Evolutionary conservation across 2,329 filamentous ascomycete species (phyloP), one percentile per base, ranked within the genome.

Genomic region (Aspergillus spinulosporus): DNA sequence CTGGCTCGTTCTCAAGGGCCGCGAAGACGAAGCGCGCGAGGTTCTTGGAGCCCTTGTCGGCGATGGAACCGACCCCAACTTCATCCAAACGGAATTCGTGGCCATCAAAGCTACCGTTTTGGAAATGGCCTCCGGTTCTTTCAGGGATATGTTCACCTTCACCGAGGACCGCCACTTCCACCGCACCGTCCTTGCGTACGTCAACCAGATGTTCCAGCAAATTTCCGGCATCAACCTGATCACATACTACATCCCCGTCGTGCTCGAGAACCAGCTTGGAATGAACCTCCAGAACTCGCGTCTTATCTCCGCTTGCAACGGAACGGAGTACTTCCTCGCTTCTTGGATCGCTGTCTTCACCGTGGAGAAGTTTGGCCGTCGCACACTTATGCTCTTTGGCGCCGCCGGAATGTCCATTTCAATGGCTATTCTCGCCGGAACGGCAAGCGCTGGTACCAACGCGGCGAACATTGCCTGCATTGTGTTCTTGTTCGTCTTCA

Each of bases 351-450:
- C 79, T 2, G 74, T 82, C 32, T 80, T 80, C 59, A 76, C 76
- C 8, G 56, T 59, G 31, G 57, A 56, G n/a, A 44, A 46, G 9
- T 59, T 57, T 39, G 51, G 57, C 26, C 57, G 54, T 52, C 54
- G 54, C 36, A 49, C 50, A 4, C 47, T 59, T 15, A 40, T 59
- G 36, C 50, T 59, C 12, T 57, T 89, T 60, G 88, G 88, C 52
- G 84, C 84, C 0, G 74, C 82, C 34, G 85, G 85, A 0, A 85
- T 87, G 76, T 84, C 84, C 37, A 67, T 80, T 1, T 84, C 83
- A 50, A 90, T 90, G 88, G 81, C 85, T 2, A 79, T 90, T 26
- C 67, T 81, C 3, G 74, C 77, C 5, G 66, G 69, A 36, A 63
- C 66, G 3, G 65, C 68, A 31, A 66, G 57, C 28, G 62, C 69